These are phyloP conservation scores for Irpex rosettiformis DNA, from an alignment of 1,284 basidiomycete genomes.

Conservation along the genomic window DNA sequence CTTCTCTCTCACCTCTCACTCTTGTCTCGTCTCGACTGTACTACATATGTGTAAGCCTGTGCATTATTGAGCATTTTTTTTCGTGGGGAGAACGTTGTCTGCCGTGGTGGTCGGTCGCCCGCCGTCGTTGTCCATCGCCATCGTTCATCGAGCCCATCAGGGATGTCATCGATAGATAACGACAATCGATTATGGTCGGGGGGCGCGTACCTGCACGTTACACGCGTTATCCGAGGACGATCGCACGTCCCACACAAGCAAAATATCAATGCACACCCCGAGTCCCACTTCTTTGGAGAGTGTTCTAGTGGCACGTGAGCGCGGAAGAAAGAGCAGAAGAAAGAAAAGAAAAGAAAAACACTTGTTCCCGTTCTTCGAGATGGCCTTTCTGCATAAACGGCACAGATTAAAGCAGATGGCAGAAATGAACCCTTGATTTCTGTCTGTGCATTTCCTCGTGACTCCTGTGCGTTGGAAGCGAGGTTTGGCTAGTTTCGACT, in stretches of 20 bases:
- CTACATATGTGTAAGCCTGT: neutral
- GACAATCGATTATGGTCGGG: constrained; percentile 3
- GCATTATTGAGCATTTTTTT: constrained; percentile 1
- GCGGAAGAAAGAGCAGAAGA: too few relatives aligned
- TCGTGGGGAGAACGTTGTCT: too few relatives aligned
- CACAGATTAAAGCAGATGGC: neutral
- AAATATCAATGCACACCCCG: neutral
- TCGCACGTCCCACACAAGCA: neutral
- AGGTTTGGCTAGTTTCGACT: neutral
- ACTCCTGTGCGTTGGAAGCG: too few relatives aligned
- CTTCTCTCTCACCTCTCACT: neutral
- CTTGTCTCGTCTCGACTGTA: neutral
- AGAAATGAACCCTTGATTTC: neutral
- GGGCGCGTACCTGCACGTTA: neutral
- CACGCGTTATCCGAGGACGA: neutral
- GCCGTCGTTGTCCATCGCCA: neutral
- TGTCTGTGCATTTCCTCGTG: neutral
- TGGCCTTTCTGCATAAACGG: neutral
- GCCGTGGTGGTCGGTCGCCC: neutral
- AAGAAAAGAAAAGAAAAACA: too few relatives aligned
- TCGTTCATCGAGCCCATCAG: neutral
- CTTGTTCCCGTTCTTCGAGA: neutral
- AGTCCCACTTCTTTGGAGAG: too few relatives aligned
- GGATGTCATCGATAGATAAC: constrained; percentile 10
- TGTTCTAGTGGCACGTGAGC: too few relatives aligned